Evolutionary conservation across 306 rosid genomes (phyloP), one percentile per base, ranked within the genome.

Genomic region (Vigna mungo): DNA sequence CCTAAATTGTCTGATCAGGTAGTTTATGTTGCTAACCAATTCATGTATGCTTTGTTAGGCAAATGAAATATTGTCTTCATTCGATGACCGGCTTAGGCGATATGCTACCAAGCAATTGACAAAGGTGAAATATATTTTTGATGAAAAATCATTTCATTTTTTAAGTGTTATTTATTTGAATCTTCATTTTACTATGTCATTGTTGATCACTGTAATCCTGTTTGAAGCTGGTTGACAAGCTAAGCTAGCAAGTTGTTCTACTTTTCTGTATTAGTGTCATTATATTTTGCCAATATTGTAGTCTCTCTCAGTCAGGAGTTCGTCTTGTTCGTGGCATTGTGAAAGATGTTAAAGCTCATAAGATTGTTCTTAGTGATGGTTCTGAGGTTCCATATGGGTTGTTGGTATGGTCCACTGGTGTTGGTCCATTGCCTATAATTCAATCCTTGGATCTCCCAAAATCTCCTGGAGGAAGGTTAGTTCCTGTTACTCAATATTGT

Each of bases 391-490:
- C 97, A 51, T 92, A 85, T 79, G 97, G 97, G 27, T 75, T 92
- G 83, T 60, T 92, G 58, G 97, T 92, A 30, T 92, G 97, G 97
- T 90, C 97, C 51, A 92, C 96, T 7, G 96, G 97, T 68, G 97
- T 92, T 80, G 96, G 96, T 55, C 97, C 97, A 51, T 87, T 96
- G 41, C 77, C 96, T 62, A 78, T 92, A 48, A 84, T 88, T 55
- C 86, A 86, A 17, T 76, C 90, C 52, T 32, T 92, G 59, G 87
- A 85, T 43, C 83, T 92, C 65, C 90, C 97, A 6, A 92, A 92
- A 81, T 80, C 96, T 85, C 89, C 96, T 6, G 93, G 92, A 78
- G 97, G 97, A 80, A 86, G 97, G 97, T 87, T 43, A 71, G 72
- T 66, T 25, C 64, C 15, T 14, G 62, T 70, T 37, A 13, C 37